Base-by-base conservation (phyloP, 2,329 filamentous ascomycete genomes). In the Furcasterigmium sp. region DNA sequence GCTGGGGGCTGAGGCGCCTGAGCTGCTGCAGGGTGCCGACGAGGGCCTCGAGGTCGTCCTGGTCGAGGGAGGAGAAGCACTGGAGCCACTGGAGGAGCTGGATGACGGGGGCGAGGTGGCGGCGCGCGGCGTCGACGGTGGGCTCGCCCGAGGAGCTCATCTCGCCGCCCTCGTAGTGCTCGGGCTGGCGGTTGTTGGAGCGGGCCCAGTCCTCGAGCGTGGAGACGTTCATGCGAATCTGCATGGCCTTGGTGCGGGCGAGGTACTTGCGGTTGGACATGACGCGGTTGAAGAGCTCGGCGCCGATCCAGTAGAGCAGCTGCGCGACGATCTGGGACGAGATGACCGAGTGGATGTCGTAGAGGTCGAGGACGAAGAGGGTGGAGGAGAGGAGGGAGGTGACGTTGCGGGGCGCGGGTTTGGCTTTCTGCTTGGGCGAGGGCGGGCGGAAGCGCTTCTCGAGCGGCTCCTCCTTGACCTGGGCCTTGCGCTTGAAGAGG, bases 151-250 rank as follows among this genome's bases (percentile, higher is more conserved):
- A 87, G 7, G 87, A 82, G 15, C 78, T 85, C 64, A 88, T 91
- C 42, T 91, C 91, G 15, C 91, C 91, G 53, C 90, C 85, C 62
- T 98, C 91, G 61, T 89, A 97, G 64, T 97, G 91, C 59, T 97
- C 93, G 2, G 93, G 90, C 53, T 94, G 85, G 21, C 93, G 81
- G 60, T 95, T 97, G 65, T 98, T 98, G 14, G 80, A 77, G 23
- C 91, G 79, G 2, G 93, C 91, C 93, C 93, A 98, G 58, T 98
- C 93, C 63, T 98, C 93, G 17, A 98, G 71, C 8, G 84, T 85
- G 1, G 93, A 97, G 7, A 98, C 82, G 60, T 98, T 98, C 91
- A 98, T 97, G 52, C 93, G 87, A 54, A 98, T 97, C 62, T 98
- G 93, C 93, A 98, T 98, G 4, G 93, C 93, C 64, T 98, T 98